Evolutionary conservation across 1,139 yeast genomes (phyloP).

Genomic region (Yarrowia galli): DNA sequence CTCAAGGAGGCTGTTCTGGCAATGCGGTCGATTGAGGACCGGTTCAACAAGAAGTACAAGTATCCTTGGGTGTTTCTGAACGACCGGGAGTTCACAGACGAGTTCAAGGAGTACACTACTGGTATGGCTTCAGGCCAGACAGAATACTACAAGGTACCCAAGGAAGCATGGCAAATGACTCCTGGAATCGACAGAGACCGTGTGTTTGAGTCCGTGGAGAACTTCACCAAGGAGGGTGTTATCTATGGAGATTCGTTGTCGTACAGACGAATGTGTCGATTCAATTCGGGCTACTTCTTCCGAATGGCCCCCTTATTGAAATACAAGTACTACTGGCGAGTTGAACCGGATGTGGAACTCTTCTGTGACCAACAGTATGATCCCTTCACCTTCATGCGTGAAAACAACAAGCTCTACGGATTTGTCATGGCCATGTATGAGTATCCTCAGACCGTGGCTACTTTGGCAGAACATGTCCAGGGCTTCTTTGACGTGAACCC

Average conservation of each 20-base stretch:
- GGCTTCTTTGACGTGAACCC: slow-evolving; percentile 65
- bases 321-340: slow-evolving; percentile 90
- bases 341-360: slow-evolving; percentile 88
- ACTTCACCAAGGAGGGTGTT: slow-evolving; percentile 59
- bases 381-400: slow-evolving; percentile 85
- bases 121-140: slow-evolving; percentile 86
- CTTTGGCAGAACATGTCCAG: slow-evolving; percentile 80
- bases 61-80: slow-evolving; percentile 90
- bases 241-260: slow-evolving; percentile 80
- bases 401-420: slow-evolving; percentile 77
- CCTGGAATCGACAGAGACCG: slow-evolving; percentile 52
- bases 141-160: slow-evolving; percentile 73
- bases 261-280: slow-evolving; percentile 84
- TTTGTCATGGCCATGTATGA: slow-evolving; percentile 82
- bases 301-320: slow-evolving; percentile 69
- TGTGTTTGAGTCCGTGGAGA: slow-evolving; percentile 58
- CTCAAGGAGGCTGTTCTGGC: slow-evolving; percentile 67
- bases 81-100: slow-evolving; percentile 76
- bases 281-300: slow-evolving; percentile 83
- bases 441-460: slow-evolving; percentile 81
- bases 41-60: slow-evolving; percentile 61
- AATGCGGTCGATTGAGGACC: slow-evolving; percentile 68
- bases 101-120: slow-evolving; percentile 67
- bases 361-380: slow-evolving; percentile 73
- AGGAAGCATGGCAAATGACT: slow-evolving; percentile 72